Percentiles rank a stretch among this genome's conserved stretches.
These are phyloP conservation scores for Mycena indigotica DNA, from an alignment of 768 basidiomycete species.

Conservation along the genomic window DNA sequence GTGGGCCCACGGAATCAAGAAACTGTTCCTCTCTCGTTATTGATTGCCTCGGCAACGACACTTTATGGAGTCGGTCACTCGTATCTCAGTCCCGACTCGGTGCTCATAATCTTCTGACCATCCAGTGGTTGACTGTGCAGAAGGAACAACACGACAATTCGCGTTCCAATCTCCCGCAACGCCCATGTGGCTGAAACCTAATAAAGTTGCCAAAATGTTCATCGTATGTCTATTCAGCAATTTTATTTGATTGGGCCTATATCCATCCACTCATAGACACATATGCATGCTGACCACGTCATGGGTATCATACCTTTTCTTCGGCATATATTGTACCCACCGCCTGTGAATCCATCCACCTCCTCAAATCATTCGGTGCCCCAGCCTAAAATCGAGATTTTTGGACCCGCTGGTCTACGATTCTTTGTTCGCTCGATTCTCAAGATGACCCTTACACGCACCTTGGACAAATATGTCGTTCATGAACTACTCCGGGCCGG, in stretches of 20 bases:
- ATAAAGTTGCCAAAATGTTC: constrained; percentile 67
- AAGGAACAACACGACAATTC: constrained; percentile 75
- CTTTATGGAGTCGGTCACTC: constrained; percentile 64
- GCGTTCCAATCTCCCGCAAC: constrained; percentile 46
- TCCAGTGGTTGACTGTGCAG: constrained; percentile 82
- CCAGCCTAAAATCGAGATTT: constrained; percentile 67
- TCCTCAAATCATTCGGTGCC: constrained; percentile 2
- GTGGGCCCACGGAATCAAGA: constrained; percentile 71
- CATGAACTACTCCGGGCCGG: constrained; percentile 68
- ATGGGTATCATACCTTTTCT: constrained; percentile 70
- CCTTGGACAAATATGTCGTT: constrained; percentile 66
- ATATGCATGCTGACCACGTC: constrained; percentile 61
- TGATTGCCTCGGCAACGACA: constrained; percentile 53
- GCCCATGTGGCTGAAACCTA: constrained; percentile 40
- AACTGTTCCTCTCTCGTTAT: constrained; percentile 77
- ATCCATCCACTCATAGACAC: not conserved
- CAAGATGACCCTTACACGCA: constrained; percentile 63
- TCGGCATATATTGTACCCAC: constrained; percentile 57
- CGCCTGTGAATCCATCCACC: constrained; percentile 28
- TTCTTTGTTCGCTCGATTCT: constrained; percentile 71
- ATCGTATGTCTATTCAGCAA: constrained; percentile 60
- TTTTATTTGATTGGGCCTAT: too few species aligned
- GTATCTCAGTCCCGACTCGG: constrained; percentile 5
- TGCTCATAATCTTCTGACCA: too few species aligned
- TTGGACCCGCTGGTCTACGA: constrained; percentile 79